phyloP scores from a whole-genome alignment of 2,329 filamentous ascomycete genomes.

The Aureobasidium sp. region DNA sequence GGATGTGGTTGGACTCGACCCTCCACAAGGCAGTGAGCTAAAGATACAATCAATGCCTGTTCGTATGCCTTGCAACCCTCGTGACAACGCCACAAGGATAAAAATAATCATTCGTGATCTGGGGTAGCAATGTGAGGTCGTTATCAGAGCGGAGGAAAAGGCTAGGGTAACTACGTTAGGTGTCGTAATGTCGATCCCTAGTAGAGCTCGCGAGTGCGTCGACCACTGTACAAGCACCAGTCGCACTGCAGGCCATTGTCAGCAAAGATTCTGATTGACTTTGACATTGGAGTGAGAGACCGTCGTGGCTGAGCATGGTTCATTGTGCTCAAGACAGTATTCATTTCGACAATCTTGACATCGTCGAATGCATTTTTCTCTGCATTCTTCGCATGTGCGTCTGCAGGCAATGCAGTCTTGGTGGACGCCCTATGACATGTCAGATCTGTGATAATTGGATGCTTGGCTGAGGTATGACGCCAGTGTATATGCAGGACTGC shows the following conservation, averaged over 20 bases:
- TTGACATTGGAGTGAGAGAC: slow-evolving; percentile 22
- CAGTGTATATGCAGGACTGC: slow-evolving; percentile 11
- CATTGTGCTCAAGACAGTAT: slow-evolving; percentile 77
- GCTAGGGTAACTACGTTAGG: background rate
- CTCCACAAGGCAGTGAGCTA: background rate
- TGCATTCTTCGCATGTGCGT: slow-evolving; percentile 68
- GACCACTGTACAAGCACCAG: slow-evolving; percentile 30
- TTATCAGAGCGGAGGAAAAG: background rate
- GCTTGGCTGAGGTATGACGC: slow-evolving; percentile 18
- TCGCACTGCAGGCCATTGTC: slow-evolving; percentile 23
- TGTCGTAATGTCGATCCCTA: slow-evolving; percentile 14
- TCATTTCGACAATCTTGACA: slow-evolving; percentile 68
- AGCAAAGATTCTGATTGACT: background rate
- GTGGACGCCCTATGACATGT: slow-evolving; percentile 41
- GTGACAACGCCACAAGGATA: background rate
- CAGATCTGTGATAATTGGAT: slow-evolving; percentile 3
- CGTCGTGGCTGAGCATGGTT: slow-evolving; percentile 61
- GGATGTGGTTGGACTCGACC: background rate
- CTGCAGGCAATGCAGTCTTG: slow-evolving; percentile 82
- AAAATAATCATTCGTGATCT: background rate
- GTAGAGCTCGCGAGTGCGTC: slow-evolving; percentile 29
- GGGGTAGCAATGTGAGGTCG: background rate
- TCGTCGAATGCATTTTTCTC: slow-evolving; percentile 57
- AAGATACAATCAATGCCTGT: background rate
- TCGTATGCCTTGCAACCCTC: background rate